Percentiles rank a stretch among this genome's conserved stretches.
phyloP scores from a whole-genome alignment of 345 rosid genomes.

The Psidium guajava region DNA sequence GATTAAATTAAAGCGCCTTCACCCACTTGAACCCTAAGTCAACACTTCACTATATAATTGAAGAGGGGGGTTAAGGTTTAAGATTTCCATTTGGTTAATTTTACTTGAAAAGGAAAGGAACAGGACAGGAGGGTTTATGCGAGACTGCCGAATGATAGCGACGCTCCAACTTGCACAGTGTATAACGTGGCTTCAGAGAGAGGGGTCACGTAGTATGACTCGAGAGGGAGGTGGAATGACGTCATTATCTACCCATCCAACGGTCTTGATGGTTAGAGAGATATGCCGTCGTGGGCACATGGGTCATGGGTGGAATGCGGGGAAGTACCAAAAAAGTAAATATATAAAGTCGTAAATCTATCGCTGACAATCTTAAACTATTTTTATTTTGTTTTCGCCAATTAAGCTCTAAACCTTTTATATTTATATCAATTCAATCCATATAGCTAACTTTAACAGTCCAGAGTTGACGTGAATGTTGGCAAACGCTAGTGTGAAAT shows the following conservation, averaged over 20 bases:
- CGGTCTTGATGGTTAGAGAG: neutral
- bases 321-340: no score
- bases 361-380: no score
- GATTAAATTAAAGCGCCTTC: neutral
- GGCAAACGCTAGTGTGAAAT: fast-evolving
- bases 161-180: neutral
- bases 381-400: no score
- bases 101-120: neutral
- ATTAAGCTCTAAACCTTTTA: no score
- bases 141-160: neutral
- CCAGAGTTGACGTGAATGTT: fast-evolving
- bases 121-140: neutral
- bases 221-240: neutral
- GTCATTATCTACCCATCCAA: neutral
- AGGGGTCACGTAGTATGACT: neutral
- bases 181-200: neutral
- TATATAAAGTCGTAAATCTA: no score
- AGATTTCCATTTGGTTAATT: neutral
- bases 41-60: neutral
- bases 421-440: no score
- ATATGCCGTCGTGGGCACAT: neutral
- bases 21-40: constrained; percentile 1
- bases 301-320: neutral
- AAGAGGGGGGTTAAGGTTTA: constrained; percentile 6
- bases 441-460: no score